Conservation (phyloP, 805 yeast genomes). For the Blastobotrys peoriensis region DNA sequence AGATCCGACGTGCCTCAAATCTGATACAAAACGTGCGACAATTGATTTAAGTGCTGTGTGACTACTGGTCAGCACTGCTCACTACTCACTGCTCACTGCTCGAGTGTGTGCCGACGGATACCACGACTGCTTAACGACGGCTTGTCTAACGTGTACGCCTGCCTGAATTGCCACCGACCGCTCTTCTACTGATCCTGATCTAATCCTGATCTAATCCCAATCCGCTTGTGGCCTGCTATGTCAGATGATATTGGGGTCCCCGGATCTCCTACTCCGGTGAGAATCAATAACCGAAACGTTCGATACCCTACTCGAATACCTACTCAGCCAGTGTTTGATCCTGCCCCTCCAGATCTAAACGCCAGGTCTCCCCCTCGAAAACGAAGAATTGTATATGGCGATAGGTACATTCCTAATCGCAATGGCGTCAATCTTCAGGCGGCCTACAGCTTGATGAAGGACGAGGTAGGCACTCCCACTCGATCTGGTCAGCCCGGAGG, state of each 20-base stretch:
- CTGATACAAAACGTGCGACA: too few relatives aligned
- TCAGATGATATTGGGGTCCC: conserved; percentile 5
- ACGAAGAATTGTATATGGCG: conserved; percentile 54
- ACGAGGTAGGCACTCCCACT: conserved; percentile 30
- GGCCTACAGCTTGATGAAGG: conserved; percentile 57
- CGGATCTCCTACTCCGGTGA: conserved; percentile 21
- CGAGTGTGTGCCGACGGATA: too few relatives aligned
- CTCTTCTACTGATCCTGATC: too few relatives aligned
- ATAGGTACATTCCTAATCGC: conserved; percentile 81
- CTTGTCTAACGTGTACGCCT: too few relatives aligned
- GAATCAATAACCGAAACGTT: conserved; percentile 11
- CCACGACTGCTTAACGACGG: too few relatives aligned
- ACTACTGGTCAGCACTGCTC: too few relatives aligned
- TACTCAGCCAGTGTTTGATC: neutral
- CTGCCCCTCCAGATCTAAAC: neutral
- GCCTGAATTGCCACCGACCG: too few relatives aligned
- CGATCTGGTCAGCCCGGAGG: conserved; percentile 15
- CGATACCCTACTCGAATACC: neutral
- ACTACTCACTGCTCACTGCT: too few relatives aligned
- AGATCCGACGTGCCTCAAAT: too few relatives aligned
- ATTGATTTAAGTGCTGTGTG: too few relatives aligned
- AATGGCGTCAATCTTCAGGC: conserved; percentile 84
- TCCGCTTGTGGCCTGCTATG: too few relatives aligned
- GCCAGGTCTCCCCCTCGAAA: conserved; percentile 15
- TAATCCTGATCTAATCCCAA: too few relatives aligned